Conservation (phyloP, 176 grass and related monocot species). For the Zizania latifolia region DNA sequence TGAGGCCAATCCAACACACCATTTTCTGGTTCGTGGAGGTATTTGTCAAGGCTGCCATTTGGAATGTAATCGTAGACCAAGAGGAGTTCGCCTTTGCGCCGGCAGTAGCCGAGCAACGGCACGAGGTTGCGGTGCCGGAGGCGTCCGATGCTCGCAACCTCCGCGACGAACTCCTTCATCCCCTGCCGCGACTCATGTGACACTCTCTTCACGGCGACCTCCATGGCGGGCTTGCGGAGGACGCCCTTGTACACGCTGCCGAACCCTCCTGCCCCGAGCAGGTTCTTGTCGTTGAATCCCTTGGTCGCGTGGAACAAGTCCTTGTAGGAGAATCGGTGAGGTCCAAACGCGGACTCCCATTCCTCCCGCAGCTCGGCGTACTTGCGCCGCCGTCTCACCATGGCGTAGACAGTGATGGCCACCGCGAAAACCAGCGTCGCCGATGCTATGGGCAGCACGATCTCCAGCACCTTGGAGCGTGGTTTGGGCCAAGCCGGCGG, state of each 20-base stretch:
- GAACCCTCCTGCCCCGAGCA: constrained; percentile 48
- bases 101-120: constrained; percentile 34
- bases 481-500: constrained; percentile 20
- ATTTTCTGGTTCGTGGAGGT: neutral
- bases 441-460: constrained; percentile 29
- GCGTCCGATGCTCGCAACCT: constrained; percentile 31
- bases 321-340: constrained; percentile 46
- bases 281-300: constrained; percentile 32
- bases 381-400: constrained; percentile 12
- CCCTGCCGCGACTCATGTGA: constrained; percentile 38
- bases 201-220: constrained; percentile 48
- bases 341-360: constrained; percentile 43
- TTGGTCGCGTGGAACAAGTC: constrained; percentile 41
- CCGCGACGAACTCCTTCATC: constrained; percentile 44
- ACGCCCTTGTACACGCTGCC: constrained; percentile 44
- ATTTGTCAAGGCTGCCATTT: constrained; percentile 31
- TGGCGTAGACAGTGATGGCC: neutral
- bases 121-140: constrained; percentile 45
- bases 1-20: constrained; percentile 9
- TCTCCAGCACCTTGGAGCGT: constrained; percentile 8
- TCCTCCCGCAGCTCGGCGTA: constrained; percentile 42
- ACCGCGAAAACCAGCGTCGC: neutral
- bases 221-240: constrained; percentile 2
- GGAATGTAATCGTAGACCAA: constrained; percentile 50
- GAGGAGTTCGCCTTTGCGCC: constrained; percentile 40